Evolutionary conservation across 2,329 filamentous ascomycete genomes (phyloP), one percentile per base, ranked within the genome.

Genomic region (Didymella segeticola): DNA sequence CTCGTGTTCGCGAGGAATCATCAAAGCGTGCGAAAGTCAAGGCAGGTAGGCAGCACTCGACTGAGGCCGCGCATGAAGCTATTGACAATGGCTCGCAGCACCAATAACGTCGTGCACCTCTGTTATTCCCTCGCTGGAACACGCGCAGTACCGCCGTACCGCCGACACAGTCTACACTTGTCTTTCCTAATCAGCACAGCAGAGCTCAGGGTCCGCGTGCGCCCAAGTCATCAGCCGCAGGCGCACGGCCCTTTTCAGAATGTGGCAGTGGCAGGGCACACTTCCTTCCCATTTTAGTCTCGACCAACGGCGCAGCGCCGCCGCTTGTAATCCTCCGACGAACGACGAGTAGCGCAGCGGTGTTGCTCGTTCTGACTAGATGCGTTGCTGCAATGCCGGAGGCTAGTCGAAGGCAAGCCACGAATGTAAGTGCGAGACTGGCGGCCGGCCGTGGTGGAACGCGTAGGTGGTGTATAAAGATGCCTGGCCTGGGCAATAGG

Each of bases 401-500:
- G 30, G 41, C 53, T 56, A 56, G 34, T 30, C 27, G 23, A 31
- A 47, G 25, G 46, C 53, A 49, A 55, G 52, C 52, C 52, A 55
- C 46, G 36, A 47, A 37, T 43, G 37, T 42, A 39, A 46, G 27
- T 17, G 41, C 51, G 38, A 36, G 42, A 50, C 51, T 56, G 53
- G 46, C 31, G 22, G 34, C 36, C 38, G 39, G 25, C 11, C n/a
- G n/a, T 46, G 29, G 46, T 50, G 47, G 47, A 47, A 56, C 46
- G 41, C 34, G 47, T 50, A 29, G 41, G 36, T 43, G 15, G 25
- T 43, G 37, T 56, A 47, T 50, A 53, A 51, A 56, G 53, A 56
- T 56, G 53, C 53, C 53, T 56, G 53, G 53, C 42, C 43, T 50
- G 43, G 47, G 53, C 53, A 49, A 41, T 37, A 25, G 47, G 42